These are phyloP conservation scores for Blastobotrys proliferans DNA, from an alignment of 1,139 yeast species.

Conservation along the genomic window DNA sequence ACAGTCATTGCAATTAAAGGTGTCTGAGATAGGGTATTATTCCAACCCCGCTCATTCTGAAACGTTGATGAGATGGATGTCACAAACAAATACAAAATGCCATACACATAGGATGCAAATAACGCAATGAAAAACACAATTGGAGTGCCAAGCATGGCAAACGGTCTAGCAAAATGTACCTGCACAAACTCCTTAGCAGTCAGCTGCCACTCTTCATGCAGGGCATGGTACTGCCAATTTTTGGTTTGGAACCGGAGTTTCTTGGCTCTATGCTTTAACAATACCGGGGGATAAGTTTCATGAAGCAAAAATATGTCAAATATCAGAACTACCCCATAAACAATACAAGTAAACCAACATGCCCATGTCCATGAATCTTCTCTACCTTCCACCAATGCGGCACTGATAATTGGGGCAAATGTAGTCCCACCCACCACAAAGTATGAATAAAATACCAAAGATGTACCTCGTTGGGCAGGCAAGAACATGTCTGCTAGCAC, in stretches of 20 bases:
- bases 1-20: constrained; percentile 55
- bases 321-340: constrained; percentile 55
- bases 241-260: constrained; percentile 57
- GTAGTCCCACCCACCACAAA: constrained; percentile 74
- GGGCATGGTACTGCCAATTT: constrained; percentile 44
- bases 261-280: constrained; percentile 54
- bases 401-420: constrained; percentile 64
- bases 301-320: constrained; percentile 47
- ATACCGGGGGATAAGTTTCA: constrained; percentile 73
- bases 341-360: constrained; percentile 60
- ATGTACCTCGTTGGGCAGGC: constrained; percentile 61
- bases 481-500: constrained; percentile 66
- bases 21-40: constrained; percentile 45
- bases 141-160: constrained; percentile 44
- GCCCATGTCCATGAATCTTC: constrained; percentile 54
- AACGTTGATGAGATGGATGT: constrained; percentile 40
- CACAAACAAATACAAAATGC: constrained; percentile 41
- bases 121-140: constrained; percentile 41
- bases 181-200: constrained; percentile 38
- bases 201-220: constrained; percentile 43
- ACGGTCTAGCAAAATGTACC: constrained; percentile 42
- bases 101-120: constrained; percentile 46
- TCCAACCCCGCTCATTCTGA: constrained; percentile 36
- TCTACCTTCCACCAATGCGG: constrained; percentile 53
- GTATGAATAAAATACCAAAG: constrained; percentile 63